Percentiles rank a stretch among this genome's conserved stretches.
phyloP scores from a whole-genome alignment of 2,329 filamentous ascomycete species.

The Aureobasidium sp. region DNA sequence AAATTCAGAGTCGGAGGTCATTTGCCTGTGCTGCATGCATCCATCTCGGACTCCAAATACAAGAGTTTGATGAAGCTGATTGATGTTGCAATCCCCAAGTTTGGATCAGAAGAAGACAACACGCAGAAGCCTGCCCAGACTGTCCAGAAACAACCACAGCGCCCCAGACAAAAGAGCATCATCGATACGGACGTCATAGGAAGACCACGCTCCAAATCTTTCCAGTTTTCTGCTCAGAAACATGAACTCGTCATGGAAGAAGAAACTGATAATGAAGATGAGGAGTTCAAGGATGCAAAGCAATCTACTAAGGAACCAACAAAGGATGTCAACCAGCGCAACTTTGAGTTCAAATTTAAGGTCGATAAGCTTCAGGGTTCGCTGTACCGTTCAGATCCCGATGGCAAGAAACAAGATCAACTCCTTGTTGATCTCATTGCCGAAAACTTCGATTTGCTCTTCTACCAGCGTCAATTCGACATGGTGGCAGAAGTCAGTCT shows the following conservation, averaged over 20 bases:
- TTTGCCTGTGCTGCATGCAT: slow-evolving; percentile 83
- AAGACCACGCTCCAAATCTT: slow-evolving; percentile 60
- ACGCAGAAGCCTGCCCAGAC: background rate
- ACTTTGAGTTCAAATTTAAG: slow-evolving; percentile 94
- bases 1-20: slow-evolving; percentile 88
- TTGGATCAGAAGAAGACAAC: slow-evolving; percentile 45
- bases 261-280: slow-evolving; percentile 52
- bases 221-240: slow-evolving; percentile 64
- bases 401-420: slow-evolving; percentile 66
- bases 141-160: slow-evolving; percentile 18
- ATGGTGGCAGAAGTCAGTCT: slow-evolving; percentile 90
- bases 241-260: slow-evolving; percentile 75
- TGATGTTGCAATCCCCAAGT: slow-evolving; percentile 86
- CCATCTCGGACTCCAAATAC: slow-evolving; percentile 91
- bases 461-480: slow-evolving; percentile 82
- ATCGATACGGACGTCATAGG: slow-evolving; percentile 37
- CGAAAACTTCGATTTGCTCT: slow-evolving; percentile 78
- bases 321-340: slow-evolving; percentile 71
- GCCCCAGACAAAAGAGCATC: slow-evolving; percentile 20
- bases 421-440: slow-evolving; percentile 87
- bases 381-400: slow-evolving; percentile 76
- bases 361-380: slow-evolving; percentile 93
- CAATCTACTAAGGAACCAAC: slow-evolving; percentile 46
- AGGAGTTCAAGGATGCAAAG: slow-evolving; percentile 54
- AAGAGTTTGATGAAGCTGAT: slow-evolving; percentile 95